phyloP scores from a whole-genome alignment of 2,329 filamentous ascomycete genomes.

The Metarhizium humberi region DNA sequence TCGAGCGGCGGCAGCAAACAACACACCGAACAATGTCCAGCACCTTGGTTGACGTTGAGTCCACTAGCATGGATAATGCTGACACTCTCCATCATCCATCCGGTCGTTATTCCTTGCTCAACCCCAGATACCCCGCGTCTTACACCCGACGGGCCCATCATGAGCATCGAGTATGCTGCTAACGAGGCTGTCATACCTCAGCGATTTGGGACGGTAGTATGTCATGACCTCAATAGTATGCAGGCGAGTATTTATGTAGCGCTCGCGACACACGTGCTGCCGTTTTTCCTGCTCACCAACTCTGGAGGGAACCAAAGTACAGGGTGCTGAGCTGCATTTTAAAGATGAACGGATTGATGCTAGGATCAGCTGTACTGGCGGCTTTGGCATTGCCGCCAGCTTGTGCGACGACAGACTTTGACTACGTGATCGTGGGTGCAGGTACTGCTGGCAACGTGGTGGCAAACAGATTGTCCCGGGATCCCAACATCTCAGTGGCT shows the following conservation, averaged over 20 bases:
- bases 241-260: neutral
- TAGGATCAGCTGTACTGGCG: neutral
- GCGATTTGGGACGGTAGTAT: neutral
- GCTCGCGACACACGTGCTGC: neutral
- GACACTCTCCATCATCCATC: neutral
- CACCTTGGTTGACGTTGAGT: neutral
- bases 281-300: neutral
- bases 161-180: neutral
- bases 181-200: neutral
- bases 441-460: constrained; percentile 27
- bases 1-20: no score
- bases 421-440: constrained; percentile 29
- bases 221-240: neutral
- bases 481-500: constrained; percentile 21
- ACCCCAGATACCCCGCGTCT: neutral
- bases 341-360: neutral
- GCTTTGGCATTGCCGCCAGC: neutral
- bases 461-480: constrained; percentile 26
- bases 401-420: constrained; percentile 8
- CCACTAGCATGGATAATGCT: neutral
- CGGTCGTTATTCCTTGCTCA: neutral
- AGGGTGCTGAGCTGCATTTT: neutral
- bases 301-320: neutral
- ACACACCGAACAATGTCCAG: neutral
- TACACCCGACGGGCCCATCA: neutral